These are phyloP conservation scores for Houttuynia cordata DNA, from an alignment of 164 flowering plant species.

Conservation along the genomic window DNA sequence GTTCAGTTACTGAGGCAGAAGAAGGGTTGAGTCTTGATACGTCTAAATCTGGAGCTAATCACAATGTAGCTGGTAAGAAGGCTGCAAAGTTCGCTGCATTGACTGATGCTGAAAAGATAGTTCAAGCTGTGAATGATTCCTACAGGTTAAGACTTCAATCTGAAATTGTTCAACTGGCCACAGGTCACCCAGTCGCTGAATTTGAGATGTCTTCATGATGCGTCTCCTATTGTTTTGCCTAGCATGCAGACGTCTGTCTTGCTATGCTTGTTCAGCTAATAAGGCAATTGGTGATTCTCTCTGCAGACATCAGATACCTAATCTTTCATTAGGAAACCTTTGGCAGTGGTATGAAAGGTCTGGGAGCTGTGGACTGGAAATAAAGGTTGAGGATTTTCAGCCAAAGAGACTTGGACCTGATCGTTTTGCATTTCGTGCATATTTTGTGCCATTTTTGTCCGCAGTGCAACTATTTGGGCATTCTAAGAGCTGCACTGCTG, in stretches of 20 bases:
- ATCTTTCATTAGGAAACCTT: slow-evolving; percentile 33
- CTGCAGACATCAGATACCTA: slow-evolving; percentile 42
- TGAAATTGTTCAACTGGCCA: slow-evolving; percentile 35
- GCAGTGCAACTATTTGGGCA: slow-evolving; percentile 64
- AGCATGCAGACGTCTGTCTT: slow-evolving; percentile 8
- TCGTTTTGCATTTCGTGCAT: slow-evolving; percentile 28
- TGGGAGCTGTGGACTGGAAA: slow-evolving; percentile 62
- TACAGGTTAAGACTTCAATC: slow-evolving; percentile 31
- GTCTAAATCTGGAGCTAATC: background rate
- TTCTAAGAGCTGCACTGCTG: slow-evolving; percentile 9
- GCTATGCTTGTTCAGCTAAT: slow-evolving; percentile 21
- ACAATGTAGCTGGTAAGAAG: too few species aligned
- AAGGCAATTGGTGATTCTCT: slow-evolving; percentile 12
- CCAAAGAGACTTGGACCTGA: slow-evolving; percentile 27
- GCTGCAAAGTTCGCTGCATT: too few species aligned
- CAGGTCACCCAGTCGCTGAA: slow-evolving; percentile 51
- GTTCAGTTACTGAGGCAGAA: slow-evolving; percentile 7
- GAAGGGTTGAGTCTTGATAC: slow-evolving; percentile 6
- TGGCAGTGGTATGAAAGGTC: slow-evolving; percentile 79
- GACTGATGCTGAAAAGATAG: slow-evolving; percentile 14
- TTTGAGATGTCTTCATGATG: slow-evolving; percentile 50
- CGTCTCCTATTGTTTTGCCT: slow-evolving; percentile 38
- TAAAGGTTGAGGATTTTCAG: slow-evolving; percentile 30
- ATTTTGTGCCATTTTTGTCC: slow-evolving; percentile 68
- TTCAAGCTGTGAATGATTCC: slow-evolving; percentile 29